Evolutionary conservation across 768 basidiomycete species (phyloP).

Genomic region (Termitomyces sp.): DNA sequence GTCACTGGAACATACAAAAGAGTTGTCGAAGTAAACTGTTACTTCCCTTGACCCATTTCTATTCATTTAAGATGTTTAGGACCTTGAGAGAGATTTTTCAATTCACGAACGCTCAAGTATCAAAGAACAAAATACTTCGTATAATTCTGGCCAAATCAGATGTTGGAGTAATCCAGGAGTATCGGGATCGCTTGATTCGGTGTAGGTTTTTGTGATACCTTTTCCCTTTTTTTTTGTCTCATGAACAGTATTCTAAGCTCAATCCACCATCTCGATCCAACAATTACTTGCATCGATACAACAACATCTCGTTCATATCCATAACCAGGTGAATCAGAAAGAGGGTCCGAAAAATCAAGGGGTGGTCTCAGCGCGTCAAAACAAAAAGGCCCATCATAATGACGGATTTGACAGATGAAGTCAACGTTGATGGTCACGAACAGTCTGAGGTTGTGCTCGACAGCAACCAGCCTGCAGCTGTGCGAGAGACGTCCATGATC

Average conservation of each 20-base stretch:
- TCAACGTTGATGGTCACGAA: background rate
- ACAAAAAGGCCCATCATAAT: background rate
- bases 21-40: background rate
- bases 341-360: background rate
- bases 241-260: background rate
- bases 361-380: background rate
- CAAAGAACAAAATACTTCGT: too few relatives aligned
- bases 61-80: background rate
- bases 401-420: background rate
- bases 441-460: too few relatives aligned
- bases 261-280: constrained; percentile 6
- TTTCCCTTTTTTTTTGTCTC: background rate
- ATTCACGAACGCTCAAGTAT: too few relatives aligned
- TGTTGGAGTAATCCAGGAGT: constrained; percentile 4
- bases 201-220: background rate
- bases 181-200: constrained; percentile 6
- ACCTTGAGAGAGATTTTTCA: constrained; percentile 5
- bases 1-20: background rate
- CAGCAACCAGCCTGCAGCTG: too few relatives aligned
- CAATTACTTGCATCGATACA: background rate
- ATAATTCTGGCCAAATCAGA: constrained; percentile 5
- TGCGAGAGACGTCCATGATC: background rate
- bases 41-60: background rate
- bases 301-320: background rate
- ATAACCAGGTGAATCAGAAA: background rate